phyloP scores from a whole-genome alignment of 805 yeast genomes.

The Pichia nanzhaoensis region DNA sequence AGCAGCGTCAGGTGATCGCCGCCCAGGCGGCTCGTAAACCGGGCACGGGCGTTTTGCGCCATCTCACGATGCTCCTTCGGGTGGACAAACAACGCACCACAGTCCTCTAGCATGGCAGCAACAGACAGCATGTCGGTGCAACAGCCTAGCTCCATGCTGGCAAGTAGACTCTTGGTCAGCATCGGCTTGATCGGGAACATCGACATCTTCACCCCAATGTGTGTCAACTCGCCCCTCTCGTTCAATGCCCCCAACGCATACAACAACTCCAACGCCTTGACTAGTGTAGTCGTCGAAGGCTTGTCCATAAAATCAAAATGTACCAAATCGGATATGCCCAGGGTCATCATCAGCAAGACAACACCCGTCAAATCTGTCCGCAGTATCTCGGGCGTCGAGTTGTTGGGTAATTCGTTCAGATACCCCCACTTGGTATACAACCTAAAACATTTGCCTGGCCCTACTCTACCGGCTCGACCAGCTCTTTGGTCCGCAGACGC shows the following conservation, averaged over 20 bases:
- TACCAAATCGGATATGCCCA: conserved; percentile 79
- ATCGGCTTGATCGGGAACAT: conserved; percentile 91
- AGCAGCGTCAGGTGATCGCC: conserved; percentile 81
- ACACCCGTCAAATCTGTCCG: conserved; percentile 75
- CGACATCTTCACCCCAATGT: conserved; percentile 78
- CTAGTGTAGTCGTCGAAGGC: conserved; percentile 68
- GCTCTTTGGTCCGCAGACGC: conserved; percentile 97
- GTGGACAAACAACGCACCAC: conserved; percentile 61
- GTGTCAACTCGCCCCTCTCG: conserved; percentile 69
- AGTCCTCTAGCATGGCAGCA: conserved; percentile 77
- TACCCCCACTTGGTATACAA: conserved; percentile 81
- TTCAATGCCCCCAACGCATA: conserved; percentile 85
- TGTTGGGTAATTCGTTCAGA: conserved; percentile 64
- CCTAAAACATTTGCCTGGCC: conserved; percentile 93
- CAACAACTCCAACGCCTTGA: conserved; percentile 72
- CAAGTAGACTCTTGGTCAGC: conserved; percentile 67
- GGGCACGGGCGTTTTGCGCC: conserved; percentile 58
- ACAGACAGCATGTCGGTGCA: conserved; percentile 64
- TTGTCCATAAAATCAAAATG: conserved; percentile 88
- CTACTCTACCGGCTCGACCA: conserved; percentile 97
- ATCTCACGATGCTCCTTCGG: conserved; percentile 60
- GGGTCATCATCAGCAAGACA: conserved; percentile 65
- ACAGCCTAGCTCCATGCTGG: conserved; percentile 56
- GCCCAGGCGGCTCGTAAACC: conserved; percentile 41
- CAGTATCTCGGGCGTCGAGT: conserved; percentile 88